Percentiles rank a stretch among this genome's conserved stretches.
Evolutionary conservation across 305 asterid genomes (phyloP).

Genomic region (Rubia peregrina): DNA sequence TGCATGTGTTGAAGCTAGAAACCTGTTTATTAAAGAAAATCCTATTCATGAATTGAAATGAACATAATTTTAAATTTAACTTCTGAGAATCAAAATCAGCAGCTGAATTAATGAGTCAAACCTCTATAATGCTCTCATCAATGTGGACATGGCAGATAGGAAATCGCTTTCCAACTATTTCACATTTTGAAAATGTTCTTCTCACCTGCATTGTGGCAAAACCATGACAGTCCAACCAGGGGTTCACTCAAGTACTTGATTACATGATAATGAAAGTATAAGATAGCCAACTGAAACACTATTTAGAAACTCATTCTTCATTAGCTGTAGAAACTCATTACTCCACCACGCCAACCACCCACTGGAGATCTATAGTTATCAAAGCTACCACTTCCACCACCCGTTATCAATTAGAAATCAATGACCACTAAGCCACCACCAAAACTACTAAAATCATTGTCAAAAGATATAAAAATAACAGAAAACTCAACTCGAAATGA

Average conservation of each 20-base stretch:
- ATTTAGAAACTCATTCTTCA: background rate
- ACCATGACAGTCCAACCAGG: constrained; percentile 7
- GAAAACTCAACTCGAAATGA: background rate
- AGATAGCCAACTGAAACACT: background rate
- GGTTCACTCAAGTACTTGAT: background rate
- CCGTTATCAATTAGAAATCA: background rate
- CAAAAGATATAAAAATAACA: background rate
- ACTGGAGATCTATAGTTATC: too few species aligned
- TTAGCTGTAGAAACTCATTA: background rate
- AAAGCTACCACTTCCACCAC: too few species aligned
- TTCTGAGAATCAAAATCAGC: background rate
- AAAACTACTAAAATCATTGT: background rate
- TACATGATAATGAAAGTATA: background rate
- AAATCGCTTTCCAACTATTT: constrained; percentile 78
- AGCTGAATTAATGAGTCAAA: constrained; percentile 23
- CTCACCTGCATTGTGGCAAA: constrained; percentile 48
- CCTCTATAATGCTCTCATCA: constrained; percentile 76
- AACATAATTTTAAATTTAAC: background rate
- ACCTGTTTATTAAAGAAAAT: constrained; percentile 42
- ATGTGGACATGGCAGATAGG: constrained; percentile 91
- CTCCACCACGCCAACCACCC: background rate
- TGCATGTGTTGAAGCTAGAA: constrained; percentile 87
- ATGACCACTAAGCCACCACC: background rate
- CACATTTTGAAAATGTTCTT: constrained; percentile 67
- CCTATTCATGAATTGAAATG: background rate